Evolutionary conservation across 2,329 filamentous ascomycete genomes (phyloP).

Genomic region (Chaetomiaceae sp.): DNA sequence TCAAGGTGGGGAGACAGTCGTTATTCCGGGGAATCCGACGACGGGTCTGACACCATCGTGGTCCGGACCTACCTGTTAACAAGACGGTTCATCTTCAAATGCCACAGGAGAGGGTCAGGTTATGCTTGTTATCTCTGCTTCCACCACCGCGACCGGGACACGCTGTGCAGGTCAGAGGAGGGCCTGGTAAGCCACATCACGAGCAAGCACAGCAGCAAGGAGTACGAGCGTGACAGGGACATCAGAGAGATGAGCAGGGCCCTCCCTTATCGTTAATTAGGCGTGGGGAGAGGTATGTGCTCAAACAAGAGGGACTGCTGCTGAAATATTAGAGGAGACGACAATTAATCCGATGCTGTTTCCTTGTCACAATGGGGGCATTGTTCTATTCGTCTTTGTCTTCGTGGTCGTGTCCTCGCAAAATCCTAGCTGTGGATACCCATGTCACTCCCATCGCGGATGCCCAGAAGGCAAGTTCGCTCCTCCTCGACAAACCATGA

Average conservation of each 20-base stretch:
- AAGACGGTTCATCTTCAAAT: constrained; percentile 36
- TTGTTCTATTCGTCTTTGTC: no score
- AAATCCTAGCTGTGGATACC: no score
- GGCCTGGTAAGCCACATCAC: constrained; percentile 32
- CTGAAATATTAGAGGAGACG: no score
- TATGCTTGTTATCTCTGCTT: constrained; percentile 34
- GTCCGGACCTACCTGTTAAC: constrained; percentile 30
- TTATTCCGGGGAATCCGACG: neutral
- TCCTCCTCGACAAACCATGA: no score
- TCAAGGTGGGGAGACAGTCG: constrained; percentile 10
- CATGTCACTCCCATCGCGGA: no score
- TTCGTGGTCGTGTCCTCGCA: no score
- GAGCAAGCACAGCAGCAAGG: constrained; percentile 23
- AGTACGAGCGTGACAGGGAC: constrained; percentile 27
- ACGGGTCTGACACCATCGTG: constrained; percentile 24
- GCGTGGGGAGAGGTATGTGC: no score
- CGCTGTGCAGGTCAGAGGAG: constrained; percentile 28
- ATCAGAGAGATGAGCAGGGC: constrained; percentile 21
- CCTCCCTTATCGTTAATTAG: constrained; percentile 2
- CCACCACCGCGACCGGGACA: constrained; percentile 26
- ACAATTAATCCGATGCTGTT: no score
- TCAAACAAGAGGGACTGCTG: no score
- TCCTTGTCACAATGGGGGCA: no score
- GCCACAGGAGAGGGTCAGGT: constrained; percentile 31
- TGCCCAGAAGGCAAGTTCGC: no score